Base-by-base conservation (phyloP, 768 basidiomycete genomes). In the Suillus subalutaceus region DNA sequence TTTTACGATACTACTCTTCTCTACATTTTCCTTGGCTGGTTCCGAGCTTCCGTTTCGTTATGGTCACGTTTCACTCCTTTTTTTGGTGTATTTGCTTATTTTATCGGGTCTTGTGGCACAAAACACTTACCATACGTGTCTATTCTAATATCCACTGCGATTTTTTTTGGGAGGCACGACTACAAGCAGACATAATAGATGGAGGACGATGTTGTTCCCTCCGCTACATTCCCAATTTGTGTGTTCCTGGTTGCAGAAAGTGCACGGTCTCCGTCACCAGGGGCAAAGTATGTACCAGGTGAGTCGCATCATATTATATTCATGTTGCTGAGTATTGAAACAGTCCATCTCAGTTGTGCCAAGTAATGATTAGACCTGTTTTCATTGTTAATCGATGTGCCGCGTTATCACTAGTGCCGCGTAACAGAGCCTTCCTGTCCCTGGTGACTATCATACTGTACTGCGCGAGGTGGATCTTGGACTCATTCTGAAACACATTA, bases 1-100 rank as follows among this genome's bases (percentile, higher is more conserved):
- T 30, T 60, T 60, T 43, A 64, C 63, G 63, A 38, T 62, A 41
- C 13, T 62, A 32, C n/a, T 61, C 35, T 55, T 56, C 44, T 63
- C 44, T 63, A 10, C 35, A 56, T 56, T 56, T 8, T 56, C 55
- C 43, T 60, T 58, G 63, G 63, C 63, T 64, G 63, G 63, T 60
- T 43, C 63, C 58, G 35, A 37, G 30, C 52, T 52, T 52, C 26
- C 30, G 26, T 20, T 50, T 23, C 32, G 2, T 56, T 55, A 32
- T 63, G 50, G 7, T 63, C 23, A 26, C 52, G 32, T 30, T 37
- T 32, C 6, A 12, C 32, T 35, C 55, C 26, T 13, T 30, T 62
- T 40, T 41, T n/a, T 18, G 58, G 23, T 38, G 32, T 32, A 41
- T 60, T 9, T 64, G n/a, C 38, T 23, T 61, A 43, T 62, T 64